Evolutionary conservation across 768 basidiomycete species (phyloP), one percentile per base, ranked within the genome.

Genomic region (Amanita rimosa): DNA sequence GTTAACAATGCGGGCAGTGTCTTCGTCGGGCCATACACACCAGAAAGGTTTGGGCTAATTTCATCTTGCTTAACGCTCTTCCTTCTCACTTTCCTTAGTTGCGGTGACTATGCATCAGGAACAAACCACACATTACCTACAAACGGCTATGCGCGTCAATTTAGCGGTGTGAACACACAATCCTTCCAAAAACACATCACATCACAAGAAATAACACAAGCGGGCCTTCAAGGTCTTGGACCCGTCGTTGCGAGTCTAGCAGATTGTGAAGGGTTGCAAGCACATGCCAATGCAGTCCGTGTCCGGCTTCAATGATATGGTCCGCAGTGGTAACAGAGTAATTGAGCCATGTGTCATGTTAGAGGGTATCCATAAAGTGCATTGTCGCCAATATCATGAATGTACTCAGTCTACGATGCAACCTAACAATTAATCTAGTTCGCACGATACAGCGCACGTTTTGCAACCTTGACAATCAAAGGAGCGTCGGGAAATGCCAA

Each of bases 141-240:
- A 8, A 92, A 91, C 53, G 93, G 95, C 19, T 99, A 93, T 63
- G 96, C 96, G 19, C 82, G 91, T 44, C 96, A 98, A 62, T 99
- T 94, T 71, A 96, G 93, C 56, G 96, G 96, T 4, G 96, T 99
- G 56, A 97, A 95, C 69, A 97, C 95, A 0, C 71, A 78, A 7
- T 93, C 92, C 1, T 99, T 98, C 85, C 94, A 97, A 62, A 99
- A 99, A 66, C 87, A 98, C 63, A 97, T 98, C 57, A 99, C 96
- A 11, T 93, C 91, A 4, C 96, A 98, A 63, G 87, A 96, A 62
- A 78, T 98, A 19, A 86, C 92, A 8, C 63, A 71, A 14, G 78
- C 74, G 5, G 96, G 96, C 13, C 70, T 99, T 48, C 71, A 72
- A 56, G 68, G 56, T 10, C 72, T 99, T 27, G 96, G 96, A 3